Evolutionary conservation across 2,329 filamentous ascomycete genomes (phyloP), one percentile per base, ranked within the genome.

Genomic region (Aspergillus neotritici): DNA sequence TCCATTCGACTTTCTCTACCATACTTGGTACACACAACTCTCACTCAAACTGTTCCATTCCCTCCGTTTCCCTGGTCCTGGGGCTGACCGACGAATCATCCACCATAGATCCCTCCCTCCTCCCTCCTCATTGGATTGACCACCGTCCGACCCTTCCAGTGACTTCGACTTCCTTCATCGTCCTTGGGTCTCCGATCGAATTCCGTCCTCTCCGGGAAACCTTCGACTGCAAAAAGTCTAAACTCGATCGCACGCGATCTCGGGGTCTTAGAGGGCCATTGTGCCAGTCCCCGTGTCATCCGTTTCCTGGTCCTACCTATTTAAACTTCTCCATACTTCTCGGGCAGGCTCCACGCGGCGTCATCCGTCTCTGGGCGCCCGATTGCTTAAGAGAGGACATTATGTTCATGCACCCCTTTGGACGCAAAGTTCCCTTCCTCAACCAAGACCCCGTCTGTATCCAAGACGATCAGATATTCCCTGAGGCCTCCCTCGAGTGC

Each of bases 371-470:
- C 30, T 53, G 58, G 55, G 61, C 56, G 55, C 60, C 50, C 53
- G 50, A 52, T 34, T 37, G 29, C 37, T 31, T 41, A 58, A 55
- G 52, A 58, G 52, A 56, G 21, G 21, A 42, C 59, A 65, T 58
- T 58, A 67, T 67, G 64, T 62, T 64, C 57, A 61, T 64, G 56
- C 56, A 64, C 55, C 60, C 64, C 46, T 47, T 52, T n/a, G 48
- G 53, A 67, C 64, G 64, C 65, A 67, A 67, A 62, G 64, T 47
- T 41, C 39, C 51, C 34, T 51, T 51, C 41, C 31, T 53, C 50
- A 58, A 57, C 46, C 48, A 58, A 43, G 60, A 63, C 44, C 47
- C 58, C 43, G 55, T 64, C 50, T 59, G 52, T 50, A 64, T 67
- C 58, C 64, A 66, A 62, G 64, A 67, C 60, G 61, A 66, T 44